Evolutionary conservation across 208 protist genomes (phyloP), one percentile per base, ranked within the genome.

Genomic region (Trypanosoma avium): DNA sequence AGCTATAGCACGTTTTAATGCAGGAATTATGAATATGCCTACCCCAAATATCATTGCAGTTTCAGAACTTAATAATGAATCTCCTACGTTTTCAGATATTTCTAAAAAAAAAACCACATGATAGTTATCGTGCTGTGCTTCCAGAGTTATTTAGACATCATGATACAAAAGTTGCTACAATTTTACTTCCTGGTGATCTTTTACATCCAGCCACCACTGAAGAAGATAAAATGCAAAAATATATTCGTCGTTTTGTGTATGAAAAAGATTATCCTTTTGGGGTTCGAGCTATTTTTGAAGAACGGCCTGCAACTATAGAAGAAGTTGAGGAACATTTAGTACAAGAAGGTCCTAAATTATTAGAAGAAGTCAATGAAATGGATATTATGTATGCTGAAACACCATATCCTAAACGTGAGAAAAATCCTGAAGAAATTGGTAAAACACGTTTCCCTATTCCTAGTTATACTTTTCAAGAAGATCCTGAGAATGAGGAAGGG

Each of bases 1-100:
- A 72, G 89, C 86, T 42, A 81, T 95, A 35, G 89, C 89, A n/a
- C 84, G 89, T 36, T 93, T 91, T 56, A 93, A 95, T 68, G 83
- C 89, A 33, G 89, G 89, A 32, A 90, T 95, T 47, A 92, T 95
- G 84, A 92, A 92, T 63, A 93, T 93, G 86, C 89, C 89, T 12
- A 93, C 89, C 7, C 81, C 89, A 19, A 93, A 84, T 77, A n/a
- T 92, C 21, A 90, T 95, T 63, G 58, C 75, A 8, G 35, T 95
- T 27, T 87, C 81, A n/a, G 86, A 95, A 70, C 75, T 95, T 27
- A 76, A 84, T 61, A 95, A 95, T 47, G 83, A 84, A 70, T 92
- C 74, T 55, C 89, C 85, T 1, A 87, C 77, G n/a, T 95, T 81
- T 70, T 83, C 56, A 3, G 83, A 92, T 68, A 81, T 92, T 21